Evolutionary conservation across 352 stramenopile species (phyloP), one percentile per base, ranked within the genome.

Genomic region (Plasmopara muralis): DNA sequence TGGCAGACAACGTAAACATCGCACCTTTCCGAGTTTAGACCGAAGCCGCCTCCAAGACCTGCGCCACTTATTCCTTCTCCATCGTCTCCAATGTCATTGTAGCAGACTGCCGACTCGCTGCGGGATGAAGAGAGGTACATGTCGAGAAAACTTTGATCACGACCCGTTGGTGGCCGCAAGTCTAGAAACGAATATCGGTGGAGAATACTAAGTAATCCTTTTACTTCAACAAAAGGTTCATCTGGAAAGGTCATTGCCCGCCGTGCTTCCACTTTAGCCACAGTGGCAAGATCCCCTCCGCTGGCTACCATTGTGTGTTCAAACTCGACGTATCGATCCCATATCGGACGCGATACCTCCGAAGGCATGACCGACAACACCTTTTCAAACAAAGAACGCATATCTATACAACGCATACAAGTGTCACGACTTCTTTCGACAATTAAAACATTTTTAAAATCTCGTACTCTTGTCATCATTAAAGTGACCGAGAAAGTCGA

Each of bases 391-490:
- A 93, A 57, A 25, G 83, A 90, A 14, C 84, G 82, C 77, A 93
- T 93, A 54, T 94, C 84, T 94, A 59, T 28, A 60, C 2, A 40
- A 30, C 30, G 13, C 13, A 50, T 4, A 28, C 30, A 41, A 14
- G 15, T n/a, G 33, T 53, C 45, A 62, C 33, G 40, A 4, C 33
- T 7, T 20, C 29, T n/a, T 47, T 39, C 30, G 35, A 47, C 4
- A 9, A n/a, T 2, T n/a, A 35, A 46, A 16, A 10, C 9, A 44
- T 0, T 15, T 6, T 13, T 7, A 7, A 15, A 45, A 20, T 10
- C 30, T 77, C 80, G 54, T 68, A 95, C 82, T 95, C 60, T 93
- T 95, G 64, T 95, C 84, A 55, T 95, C 84, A 54, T 95, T 93
- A 35, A 90, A 64, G 45, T 95, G 84, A 1, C 79, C 64, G 9